These are phyloP conservation scores for Cymbopogon citratus DNA, from an alignment of 176 grass and related monocot genomes.

Conservation along the genomic window DNA sequence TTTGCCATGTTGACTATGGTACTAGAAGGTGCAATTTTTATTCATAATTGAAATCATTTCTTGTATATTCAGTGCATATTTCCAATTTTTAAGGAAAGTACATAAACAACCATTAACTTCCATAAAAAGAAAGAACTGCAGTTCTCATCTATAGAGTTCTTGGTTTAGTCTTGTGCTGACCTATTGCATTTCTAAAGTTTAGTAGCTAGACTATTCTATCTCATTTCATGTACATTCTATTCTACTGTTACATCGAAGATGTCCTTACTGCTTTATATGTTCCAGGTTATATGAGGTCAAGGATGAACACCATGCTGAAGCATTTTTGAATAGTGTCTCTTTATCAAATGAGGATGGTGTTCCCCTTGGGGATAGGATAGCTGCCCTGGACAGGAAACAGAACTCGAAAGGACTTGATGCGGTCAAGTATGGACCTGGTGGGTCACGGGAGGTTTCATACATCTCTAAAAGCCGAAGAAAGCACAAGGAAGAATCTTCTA, in stretches of 20 bases:
- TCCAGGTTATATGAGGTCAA: slow-evolving; percentile 89
- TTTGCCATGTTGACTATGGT: neutral
- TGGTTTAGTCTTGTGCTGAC: neutral
- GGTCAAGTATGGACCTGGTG: slow-evolving; percentile 75
- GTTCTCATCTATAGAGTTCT: neutral
- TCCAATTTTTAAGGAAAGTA: neutral
- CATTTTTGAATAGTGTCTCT: slow-evolving; percentile 59
- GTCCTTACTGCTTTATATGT: slow-evolving; percentile 14
- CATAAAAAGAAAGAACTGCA: neutral
- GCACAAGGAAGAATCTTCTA: slow-evolving; percentile 23
- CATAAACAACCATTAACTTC: neutral
- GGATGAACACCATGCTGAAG: slow-evolving; percentile 81
- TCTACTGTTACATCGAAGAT: neutral
- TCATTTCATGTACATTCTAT: neutral
- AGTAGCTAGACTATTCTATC: neutral
- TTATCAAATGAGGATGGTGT: slow-evolving; percentile 62
- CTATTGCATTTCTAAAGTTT: neutral
- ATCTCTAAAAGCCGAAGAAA: slow-evolving; percentile 46
- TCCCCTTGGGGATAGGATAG: slow-evolving; percentile 55
- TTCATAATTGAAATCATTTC: neutral
- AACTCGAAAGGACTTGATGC: slow-evolving; percentile 16
- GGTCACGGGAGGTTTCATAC: slow-evolving; percentile 67
- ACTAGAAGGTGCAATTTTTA: neutral
- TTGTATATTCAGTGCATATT: neutral
- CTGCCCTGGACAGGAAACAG: slow-evolving; percentile 39